These are phyloP conservation scores for Ustilago trichophora DNA, from an alignment of 1,284 basidiomycete genomes.

Conservation along the genomic window DNA sequence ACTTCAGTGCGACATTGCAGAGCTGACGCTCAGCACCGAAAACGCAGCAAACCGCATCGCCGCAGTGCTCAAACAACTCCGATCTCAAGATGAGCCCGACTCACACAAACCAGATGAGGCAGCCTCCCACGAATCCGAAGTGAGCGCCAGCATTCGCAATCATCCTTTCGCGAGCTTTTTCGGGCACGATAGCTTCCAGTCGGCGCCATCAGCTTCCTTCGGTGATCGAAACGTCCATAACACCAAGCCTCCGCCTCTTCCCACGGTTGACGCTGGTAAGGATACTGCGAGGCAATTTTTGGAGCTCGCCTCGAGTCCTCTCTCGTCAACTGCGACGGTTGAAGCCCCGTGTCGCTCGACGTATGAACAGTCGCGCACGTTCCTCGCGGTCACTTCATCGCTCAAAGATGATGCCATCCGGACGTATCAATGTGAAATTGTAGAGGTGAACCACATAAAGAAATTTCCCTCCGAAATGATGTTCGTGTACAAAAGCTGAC, in stretches of 20 bases:
- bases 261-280: too few relatives aligned
- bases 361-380: constrained; percentile 10
- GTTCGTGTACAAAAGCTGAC: too few relatives aligned
- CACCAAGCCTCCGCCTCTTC: too few relatives aligned
- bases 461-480: too few relatives aligned
- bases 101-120: neutral
- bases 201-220: too few relatives aligned
- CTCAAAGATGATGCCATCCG: constrained; percentile 1
- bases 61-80: neutral
- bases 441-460: constrained; percentile 1
- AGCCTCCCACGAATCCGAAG: neutral
- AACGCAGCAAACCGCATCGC: constrained; percentile 14
- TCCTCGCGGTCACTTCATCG: constrained; percentile 6
- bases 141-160: neutral
- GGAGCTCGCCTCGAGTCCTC: too few relatives aligned
- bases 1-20: constrained; percentile 2
- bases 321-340: neutral
- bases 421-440: constrained; percentile 4
- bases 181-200: too few relatives aligned
- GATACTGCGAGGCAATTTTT: too few relatives aligned
- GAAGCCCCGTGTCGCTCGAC: neutral
- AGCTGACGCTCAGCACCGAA: constrained; percentile 5
- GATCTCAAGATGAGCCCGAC: neutral
- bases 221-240: neutral
- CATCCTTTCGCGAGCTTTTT: constrained; percentile 7